phyloP scores from a whole-genome alignment of 768 basidiomycete genomes.

The Exsudoporus frostii region DNA sequence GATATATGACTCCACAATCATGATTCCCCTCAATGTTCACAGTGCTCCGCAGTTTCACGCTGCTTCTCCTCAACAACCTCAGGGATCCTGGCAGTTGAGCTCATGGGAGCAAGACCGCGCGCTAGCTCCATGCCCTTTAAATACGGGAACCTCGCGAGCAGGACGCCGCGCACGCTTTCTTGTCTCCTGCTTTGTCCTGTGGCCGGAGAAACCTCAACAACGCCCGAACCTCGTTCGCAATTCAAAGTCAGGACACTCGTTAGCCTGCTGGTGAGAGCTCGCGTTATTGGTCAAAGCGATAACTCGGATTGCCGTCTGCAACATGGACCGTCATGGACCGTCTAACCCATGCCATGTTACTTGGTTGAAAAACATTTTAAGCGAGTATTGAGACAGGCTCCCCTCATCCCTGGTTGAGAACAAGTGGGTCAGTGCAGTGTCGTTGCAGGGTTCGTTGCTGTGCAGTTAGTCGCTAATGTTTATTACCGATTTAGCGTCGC shows the following conservation, averaged over 20 bases:
- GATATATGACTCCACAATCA: constrained; percentile 14
- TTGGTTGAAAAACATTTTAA: constrained; percentile 17
- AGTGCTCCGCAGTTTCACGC: constrained; percentile 21
- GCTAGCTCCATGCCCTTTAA: constrained; percentile 27
- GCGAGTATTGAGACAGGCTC: constrained; percentile 9
- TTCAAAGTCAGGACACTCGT: constrained; percentile 25
- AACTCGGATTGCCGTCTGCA: constrained; percentile 14
- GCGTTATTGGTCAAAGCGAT: constrained; percentile 11
- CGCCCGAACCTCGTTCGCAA: constrained; percentile 28
- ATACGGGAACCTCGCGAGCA: constrained; percentile 18
- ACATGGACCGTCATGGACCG: constrained; percentile 10
- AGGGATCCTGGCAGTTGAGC: constrained; percentile 16
- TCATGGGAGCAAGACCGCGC: constrained; percentile 19
- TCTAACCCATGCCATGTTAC: constrained; percentile 13
- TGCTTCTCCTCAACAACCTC: constrained; percentile 20
- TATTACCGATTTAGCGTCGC: constrained; percentile 8
- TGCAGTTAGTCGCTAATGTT: constrained; percentile 9
- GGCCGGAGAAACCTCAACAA: constrained; percentile 22
- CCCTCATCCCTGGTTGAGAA: constrained; percentile 5
- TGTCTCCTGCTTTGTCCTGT: constrained; percentile 23
- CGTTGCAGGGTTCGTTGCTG: constrained; percentile 18
- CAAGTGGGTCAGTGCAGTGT: constrained; percentile 18
- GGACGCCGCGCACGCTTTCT: constrained; percentile 19
- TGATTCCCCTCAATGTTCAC: constrained; percentile 3
- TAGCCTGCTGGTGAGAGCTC: constrained; percentile 16